Evolutionary conservation across 2,329 filamentous ascomycete species (phyloP), one percentile per base, ranked within the genome.

Genomic region (Helminthosporium solani): DNA sequence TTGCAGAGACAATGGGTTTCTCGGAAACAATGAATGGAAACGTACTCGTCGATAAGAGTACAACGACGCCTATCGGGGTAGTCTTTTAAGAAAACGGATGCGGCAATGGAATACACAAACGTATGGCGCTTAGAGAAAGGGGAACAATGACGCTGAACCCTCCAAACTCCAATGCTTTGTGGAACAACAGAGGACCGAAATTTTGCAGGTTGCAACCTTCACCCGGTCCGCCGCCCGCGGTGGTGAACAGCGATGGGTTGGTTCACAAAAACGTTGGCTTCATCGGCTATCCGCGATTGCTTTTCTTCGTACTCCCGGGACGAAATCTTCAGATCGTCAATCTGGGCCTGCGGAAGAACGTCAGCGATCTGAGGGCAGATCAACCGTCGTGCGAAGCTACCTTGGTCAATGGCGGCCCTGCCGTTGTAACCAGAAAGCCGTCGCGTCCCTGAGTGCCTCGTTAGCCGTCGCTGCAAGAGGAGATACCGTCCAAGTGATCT

Each of bases 301-400:
- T 68, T 68, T 46, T 71, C 66, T 49, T 73, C 71, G 55, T 72
- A 73, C 21, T 71, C 67, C 33, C 52, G 58, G 3, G 71, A 73
- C 0, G 68, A 67, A 25, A 63, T 45, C 49, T 72, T 72, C 40
- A 73, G 49, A 46, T 73, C 71, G 20, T 73, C 62, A 50, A 73
- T 72, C 63, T 73, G 71, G 15, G 68, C 70, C 70, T 73, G 35
- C 8, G 7, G 28, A 8, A 31, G 14, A 7, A 15, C 7, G 31
- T 66, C 44, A 63, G 59, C 19, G 14, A 36, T 42, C 19, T 34
- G 14, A 19, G 15, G 14, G 14, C 9, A 38, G 18, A 5, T 5
- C 9, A 7, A 18, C 6, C 6, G 9, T 15, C 3, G 2, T 37
- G 34, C 11, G 44, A 27, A 14, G 23, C 33, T 64, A 73, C 70